Evolutionary conservation across 768 basidiomycete genomes (phyloP), one percentile per base, ranked within the genome.

Genomic region (Pisolithus microcarpus): DNA sequence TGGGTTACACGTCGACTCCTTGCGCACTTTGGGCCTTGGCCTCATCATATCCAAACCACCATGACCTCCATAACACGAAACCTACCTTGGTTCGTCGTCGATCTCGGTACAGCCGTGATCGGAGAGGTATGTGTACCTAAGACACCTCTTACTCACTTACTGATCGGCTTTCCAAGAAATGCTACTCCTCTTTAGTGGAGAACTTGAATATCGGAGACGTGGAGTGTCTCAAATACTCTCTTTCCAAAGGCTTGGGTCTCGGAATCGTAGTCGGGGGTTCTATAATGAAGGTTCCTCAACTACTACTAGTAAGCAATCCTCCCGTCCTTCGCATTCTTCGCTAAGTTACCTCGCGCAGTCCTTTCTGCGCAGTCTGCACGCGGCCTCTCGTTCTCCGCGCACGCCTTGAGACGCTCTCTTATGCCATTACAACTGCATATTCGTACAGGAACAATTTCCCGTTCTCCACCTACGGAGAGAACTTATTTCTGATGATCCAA

Each of bases 391-490:
- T 70, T 97, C 2, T 74, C 86, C 2, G 87, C 91, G 4, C 97
- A 92, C 66, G 68, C 87, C 84, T 99, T 19, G 95, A 98, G 64
- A 97, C 95, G 0, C 73, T 89, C 26, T 79, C 90, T 0, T 96
- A 96, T 59, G 87, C 85, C 24, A 93, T 99, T 60, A 92, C 84
- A 0, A 78, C 93, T 24, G 82, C 82, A 10, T 99, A 98, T 70
- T 86, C 93, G 2, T 81, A 80, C 59, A 77, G 91, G 21, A 86
- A 91, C 61, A 67, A 74, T 21, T 97, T 94, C 69, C 92, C 96
- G 0, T 96, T 97, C 75, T 91, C 90, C 18, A 97, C 96, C 0
- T 99, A 97, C 53, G 96, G 96, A 61, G 96, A 99, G 69, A 97
- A 95, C 73, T 65, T 93, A 51, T 97, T 97, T 80, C 78, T 98